Evolutionary conservation across 352 stramenopile species (phyloP).

Genomic region (Pythium chondricola): DNA sequence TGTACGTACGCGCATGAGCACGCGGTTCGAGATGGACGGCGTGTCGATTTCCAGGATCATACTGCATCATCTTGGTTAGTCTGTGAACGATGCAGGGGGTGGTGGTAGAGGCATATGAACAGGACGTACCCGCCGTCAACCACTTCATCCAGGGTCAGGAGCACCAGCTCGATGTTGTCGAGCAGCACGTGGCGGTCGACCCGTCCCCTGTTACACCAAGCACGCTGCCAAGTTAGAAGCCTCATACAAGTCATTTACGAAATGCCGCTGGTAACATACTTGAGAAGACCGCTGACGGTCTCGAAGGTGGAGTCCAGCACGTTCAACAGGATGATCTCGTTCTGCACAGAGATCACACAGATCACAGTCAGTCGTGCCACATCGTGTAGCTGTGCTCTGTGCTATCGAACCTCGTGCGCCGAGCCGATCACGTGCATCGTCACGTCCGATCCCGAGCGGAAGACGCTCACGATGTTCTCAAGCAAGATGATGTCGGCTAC

Average conservation of each 20-base stretch:
- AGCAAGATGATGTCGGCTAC: slow-evolving; percentile 85
- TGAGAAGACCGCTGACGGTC: slow-evolving; percentile 78
- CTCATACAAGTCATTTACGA: neutral
- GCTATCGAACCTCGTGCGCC: slow-evolving; percentile 65
- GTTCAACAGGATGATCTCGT: slow-evolving; percentile 84
- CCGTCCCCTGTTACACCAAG: too few species aligned
- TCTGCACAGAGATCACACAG: slow-evolving; percentile 39
- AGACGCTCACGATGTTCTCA: slow-evolving; percentile 89
- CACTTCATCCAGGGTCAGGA: slow-evolving; percentile 88
- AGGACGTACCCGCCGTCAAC: slow-evolving; percentile 77
- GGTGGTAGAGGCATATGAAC: neutral
- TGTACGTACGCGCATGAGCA: slow-evolving; percentile 90
- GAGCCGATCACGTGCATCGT: slow-evolving; percentile 88
- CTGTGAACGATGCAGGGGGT: too few species aligned
- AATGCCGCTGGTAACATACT: slow-evolving; percentile 24
- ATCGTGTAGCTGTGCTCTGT: neutral
- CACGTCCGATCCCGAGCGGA: slow-evolving; percentile 78
- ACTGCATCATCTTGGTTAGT: slow-evolving; percentile 28
- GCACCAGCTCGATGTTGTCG: slow-evolving; percentile 88
- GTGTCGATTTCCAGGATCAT: slow-evolving; percentile 88
- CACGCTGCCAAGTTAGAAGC: neutral
- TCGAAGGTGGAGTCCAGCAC: slow-evolving; percentile 85
- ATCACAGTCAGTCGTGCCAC: neutral
- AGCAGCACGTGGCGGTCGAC: slow-evolving; percentile 86
- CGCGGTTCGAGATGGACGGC: slow-evolving; percentile 84